Base-by-base conservation (phyloP, 2,329 filamentous ascomycete species). In the Monilinia polystroma region DNA sequence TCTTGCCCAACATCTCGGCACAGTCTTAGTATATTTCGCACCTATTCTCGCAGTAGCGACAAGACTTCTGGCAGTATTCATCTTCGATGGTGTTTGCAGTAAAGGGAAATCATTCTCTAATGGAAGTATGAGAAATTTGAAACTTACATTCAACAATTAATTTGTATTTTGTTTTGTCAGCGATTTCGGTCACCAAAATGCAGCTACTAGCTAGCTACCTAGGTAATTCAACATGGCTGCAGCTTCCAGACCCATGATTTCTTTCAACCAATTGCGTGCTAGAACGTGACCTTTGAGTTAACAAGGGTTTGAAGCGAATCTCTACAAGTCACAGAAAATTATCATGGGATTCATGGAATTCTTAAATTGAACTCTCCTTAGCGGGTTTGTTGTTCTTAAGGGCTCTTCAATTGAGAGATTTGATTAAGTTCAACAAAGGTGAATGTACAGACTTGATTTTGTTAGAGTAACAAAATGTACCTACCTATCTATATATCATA, bases 31-130 rank as follows among this genome's bases (percentile, higher is more conserved):
- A 6, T 67, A n/a, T 63, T 63, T 71, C 32, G 68, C 49, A 57
- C 67, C 67, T 69, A 65, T 70, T 67, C 72, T 70, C 29, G 69
- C 69, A 41, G 69, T 67, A 23, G 71, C 66, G 35, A 68, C 67
- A 16, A 73, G 52, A 64, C 68, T 70, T 58, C 71, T 72, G 1
- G 70, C 68, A 6, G 71, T 68, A 32, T 70, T 74, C 75, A 76
- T 76, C 23, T 53, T 68, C 52, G 49, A 54, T 41, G 14, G 2
- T 4, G 38, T 62, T 18, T 38, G 45, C 20, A 29, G 29, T 16
- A 41, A 45, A 20, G 53, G 41, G 29, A 45, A 54, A 26, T 47
- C 56, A 62, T 62, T 45, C 14, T 66, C 26, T 23, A 18, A 43
- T 8, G 41, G 47, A 47, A 12, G 18, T n/a, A 10, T 62, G 23